A percentile compares a stretch with the other conserved stretches of the same genome.
These are phyloP conservation scores for Phyllosticta capitalensis DNA, from an alignment of 2,329 filamentous ascomycete genomes.

Conservation along the genomic window DNA sequence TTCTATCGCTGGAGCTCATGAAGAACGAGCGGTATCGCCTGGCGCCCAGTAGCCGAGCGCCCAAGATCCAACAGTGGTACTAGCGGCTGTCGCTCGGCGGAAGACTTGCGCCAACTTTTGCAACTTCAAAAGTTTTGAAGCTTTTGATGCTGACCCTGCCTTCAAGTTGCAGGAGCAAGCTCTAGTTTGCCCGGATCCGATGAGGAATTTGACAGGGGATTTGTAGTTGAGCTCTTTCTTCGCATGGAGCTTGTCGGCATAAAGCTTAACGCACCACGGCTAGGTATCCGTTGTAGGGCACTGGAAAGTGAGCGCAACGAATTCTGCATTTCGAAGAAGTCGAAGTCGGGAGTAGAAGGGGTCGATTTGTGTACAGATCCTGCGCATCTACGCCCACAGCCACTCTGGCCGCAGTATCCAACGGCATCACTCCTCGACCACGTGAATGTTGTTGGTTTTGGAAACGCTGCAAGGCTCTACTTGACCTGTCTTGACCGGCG, in stretches of 20 bases:
- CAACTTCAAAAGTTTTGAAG: background rate
- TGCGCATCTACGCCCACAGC: too few relatives aligned
- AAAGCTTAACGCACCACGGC: too few relatives aligned
- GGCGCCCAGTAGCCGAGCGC: background rate
- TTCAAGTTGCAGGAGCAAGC: background rate
- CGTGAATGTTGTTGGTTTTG: background rate
- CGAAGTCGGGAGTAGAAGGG: too few relatives aligned
- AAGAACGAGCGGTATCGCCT: background rate
- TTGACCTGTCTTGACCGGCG: background rate
- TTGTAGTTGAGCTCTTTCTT: too few relatives aligned
- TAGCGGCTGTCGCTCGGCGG: background rate
- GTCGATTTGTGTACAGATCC: too few relatives aligned
- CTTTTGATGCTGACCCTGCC: background rate
- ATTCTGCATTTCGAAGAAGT: too few relatives aligned
- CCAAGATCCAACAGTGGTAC: background rate
- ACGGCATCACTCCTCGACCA: too few relatives aligned
- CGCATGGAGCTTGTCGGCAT: too few relatives aligned
- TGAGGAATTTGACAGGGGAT: background rate
- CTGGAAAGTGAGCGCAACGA: too few relatives aligned
- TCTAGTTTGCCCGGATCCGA: background rate
- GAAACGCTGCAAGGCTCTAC: background rate
- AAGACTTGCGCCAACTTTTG: background rate
- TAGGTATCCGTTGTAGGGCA: too few relatives aligned
- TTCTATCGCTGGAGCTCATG: background rate
- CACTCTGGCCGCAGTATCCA: too few relatives aligned